Conservation (phyloP, 108 stramenopile genomes). For the Cyclotella atomus region DNA sequence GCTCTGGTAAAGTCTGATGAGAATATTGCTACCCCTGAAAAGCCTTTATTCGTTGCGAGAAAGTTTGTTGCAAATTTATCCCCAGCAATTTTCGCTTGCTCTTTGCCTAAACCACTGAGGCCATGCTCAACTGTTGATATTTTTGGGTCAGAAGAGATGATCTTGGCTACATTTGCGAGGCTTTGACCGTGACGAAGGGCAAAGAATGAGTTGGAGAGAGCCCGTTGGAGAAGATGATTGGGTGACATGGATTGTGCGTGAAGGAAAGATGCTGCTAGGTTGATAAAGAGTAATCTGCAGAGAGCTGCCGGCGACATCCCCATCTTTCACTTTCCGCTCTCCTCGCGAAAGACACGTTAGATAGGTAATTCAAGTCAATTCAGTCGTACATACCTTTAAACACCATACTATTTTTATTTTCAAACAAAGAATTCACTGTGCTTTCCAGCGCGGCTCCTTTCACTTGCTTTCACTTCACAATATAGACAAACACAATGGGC, state of each 20-base stretch:
- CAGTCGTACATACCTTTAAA: no score
- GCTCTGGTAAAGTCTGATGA: constrained; percentile 72
- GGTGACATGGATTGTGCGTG: neutral
- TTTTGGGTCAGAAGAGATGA: constrained; percentile 79
- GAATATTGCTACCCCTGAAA: constrained; percentile 56
- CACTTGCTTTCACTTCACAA: no score
- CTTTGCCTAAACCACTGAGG: constrained; percentile 64
- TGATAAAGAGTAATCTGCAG: neutral
- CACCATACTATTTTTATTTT: no score
- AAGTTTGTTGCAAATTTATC: constrained; percentile 40
- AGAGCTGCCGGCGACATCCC: neutral
- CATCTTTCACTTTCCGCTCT: neutral
- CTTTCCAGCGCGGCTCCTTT: no score
- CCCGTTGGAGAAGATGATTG: constrained; percentile 41
- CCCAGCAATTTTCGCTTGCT: constrained; percentile 76
- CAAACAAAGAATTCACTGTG: no score
- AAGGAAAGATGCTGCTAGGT: neutral
- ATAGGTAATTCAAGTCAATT: no score
- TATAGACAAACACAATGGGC: constrained; percentile 68
- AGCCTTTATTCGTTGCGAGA: neutral
- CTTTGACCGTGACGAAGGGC: constrained; percentile 91
- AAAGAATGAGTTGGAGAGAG: constrained; percentile 45
- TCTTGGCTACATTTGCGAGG: constrained; percentile 77
- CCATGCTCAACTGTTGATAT: constrained; percentile 75
- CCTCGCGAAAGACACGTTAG: no score